phyloP scores from a whole-genome alignment of 2,329 filamentous ascomycete species.

The Aspergillus sp. region DNA sequence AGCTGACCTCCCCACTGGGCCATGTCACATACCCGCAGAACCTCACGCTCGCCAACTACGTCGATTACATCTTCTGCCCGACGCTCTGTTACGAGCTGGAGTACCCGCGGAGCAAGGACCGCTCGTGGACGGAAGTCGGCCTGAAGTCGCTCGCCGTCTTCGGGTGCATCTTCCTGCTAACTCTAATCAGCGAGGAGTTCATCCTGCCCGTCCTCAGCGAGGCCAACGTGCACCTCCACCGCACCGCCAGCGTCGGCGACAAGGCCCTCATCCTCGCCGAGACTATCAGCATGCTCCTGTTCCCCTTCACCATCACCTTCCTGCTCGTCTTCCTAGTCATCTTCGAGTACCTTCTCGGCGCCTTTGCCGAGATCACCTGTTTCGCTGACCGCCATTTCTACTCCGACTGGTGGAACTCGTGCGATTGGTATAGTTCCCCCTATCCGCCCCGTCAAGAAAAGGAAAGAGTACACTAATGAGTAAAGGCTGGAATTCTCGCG shows the following conservation, averaged over 20 bases:
- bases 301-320: slow-evolving; percentile 96
- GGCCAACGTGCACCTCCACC: slow-evolving; percentile 57
- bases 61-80: slow-evolving; percentile 85
- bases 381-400: slow-evolving; percentile 97
- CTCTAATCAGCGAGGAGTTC: slow-evolving; percentile 88
- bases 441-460: background rate
- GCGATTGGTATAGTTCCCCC: slow-evolving; percentile 41
- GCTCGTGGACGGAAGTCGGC: slow-evolving; percentile 76
- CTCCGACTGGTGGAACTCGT: slow-evolving; percentile 66
- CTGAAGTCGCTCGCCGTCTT: slow-evolving; percentile 88
- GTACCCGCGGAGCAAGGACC: slow-evolving; percentile 75
- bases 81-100: slow-evolving; percentile 97
- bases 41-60: slow-evolving; percentile 75
- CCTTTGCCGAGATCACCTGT: slow-evolving; percentile 88
- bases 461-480: background rate
- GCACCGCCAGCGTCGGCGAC: slow-evolving; percentile 56
- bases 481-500: slow-evolving; percentile 84
- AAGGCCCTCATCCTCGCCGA: slow-evolving; percentile 78
- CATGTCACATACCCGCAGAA: slow-evolving; percentile 88
- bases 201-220: slow-evolving; percentile 85
- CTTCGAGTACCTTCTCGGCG: slow-evolving; percentile 93
- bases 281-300: slow-evolving; percentile 85
- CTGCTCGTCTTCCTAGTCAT: slow-evolving; percentile 96
- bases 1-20: slow-evolving; percentile 87
- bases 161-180: slow-evolving; percentile 93